Percentiles rank a stretch among this genome's conserved stretches.
Conservation (phyloP, 2,329 filamentous ascomycete genomes). For the Microdochium nivale region DNA sequence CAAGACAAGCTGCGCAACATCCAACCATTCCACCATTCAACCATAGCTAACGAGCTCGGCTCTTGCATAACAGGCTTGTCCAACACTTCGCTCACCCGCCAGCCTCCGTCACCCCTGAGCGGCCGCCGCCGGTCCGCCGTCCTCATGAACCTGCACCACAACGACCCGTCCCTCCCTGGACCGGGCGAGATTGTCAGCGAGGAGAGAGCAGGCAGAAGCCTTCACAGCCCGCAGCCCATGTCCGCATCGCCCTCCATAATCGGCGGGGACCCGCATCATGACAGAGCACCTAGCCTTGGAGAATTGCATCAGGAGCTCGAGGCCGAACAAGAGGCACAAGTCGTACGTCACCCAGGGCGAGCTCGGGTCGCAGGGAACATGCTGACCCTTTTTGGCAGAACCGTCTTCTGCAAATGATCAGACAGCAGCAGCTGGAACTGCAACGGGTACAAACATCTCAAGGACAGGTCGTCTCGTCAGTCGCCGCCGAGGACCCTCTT, state of each 20-base stretch:
- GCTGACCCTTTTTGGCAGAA: conserved; percentile 38
- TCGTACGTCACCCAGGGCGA: conserved; percentile 36
- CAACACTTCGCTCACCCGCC: conserved; percentile 39
- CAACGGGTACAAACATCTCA: conserved; percentile 45
- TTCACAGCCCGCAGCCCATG: conserved; percentile 38
- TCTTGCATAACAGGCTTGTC: conserved; percentile 33
- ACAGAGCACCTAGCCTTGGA: conserved; percentile 61
- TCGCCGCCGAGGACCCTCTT: conserved; percentile 42
- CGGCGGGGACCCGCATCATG: conserved; percentile 48
- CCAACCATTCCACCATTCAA: too few species aligned
- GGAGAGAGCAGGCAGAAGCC: conserved; percentile 23
- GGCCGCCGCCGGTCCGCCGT: conserved; percentile 59
- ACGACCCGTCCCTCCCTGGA: conserved; percentile 58
- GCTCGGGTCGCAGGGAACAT: background rate
- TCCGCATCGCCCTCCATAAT: conserved; percentile 36
- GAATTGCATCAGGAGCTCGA: conserved; percentile 74
- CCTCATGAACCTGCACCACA: conserved; percentile 65
- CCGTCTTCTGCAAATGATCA: conserved; percentile 68
- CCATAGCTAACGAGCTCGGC: background rate
- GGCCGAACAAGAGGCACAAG: conserved; percentile 71
- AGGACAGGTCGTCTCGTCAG: conserved; percentile 29
- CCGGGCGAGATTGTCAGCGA: conserved; percentile 60
- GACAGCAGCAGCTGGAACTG: conserved; percentile 65
- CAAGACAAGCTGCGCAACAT: background rate
- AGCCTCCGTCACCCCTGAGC: conserved; percentile 34